Base-by-base conservation (phyloP, 2,329 filamentous ascomycete species). In the Penicillium hordei region DNA sequence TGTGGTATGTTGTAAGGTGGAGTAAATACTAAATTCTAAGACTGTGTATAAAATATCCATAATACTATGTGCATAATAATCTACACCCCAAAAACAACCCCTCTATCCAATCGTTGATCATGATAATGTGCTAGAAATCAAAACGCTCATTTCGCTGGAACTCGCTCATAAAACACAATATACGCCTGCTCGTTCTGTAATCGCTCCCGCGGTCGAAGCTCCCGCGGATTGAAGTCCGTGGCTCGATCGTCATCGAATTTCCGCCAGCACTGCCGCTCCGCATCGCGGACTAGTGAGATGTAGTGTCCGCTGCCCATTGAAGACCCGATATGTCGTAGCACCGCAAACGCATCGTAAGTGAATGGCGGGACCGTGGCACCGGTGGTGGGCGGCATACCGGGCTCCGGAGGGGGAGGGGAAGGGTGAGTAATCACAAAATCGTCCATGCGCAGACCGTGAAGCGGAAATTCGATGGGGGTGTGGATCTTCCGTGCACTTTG, bases 331-430 rank as follows among this genome's bases (percentile, higher is more conserved):
- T 97, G 93, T 60, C 89, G 82, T 53, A 95, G 85, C 7, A 97
- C 89, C 2, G 88, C 93, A 71, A 96, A 97, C 52, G 90, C 88
- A 69, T 96, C 89, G 73, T 97, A 99, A 5, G 80, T 78, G 69
- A 89, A 91, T 0, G 89, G 88, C 0, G 72, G 72, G 52, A 70
- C 77, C 55, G 66, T 77, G 52, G 66, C 80, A 78, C 49, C 80
- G 75, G 36, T 73, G 70, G 65, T 84, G 71, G 64, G 83, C 74
- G 40, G 88, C 84, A 29, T 83, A 78, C 49, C 56, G 52, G 62
- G 53, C 42, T 60, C 71, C 49, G 61, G 54, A 29, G 60, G 67
- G 36, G 68, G 69, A n/a, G 70, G 67, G 21, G 64, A 59, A 31
- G 78, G 68, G 45, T 81, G 76, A 33, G 81, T 77, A 45, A 86